These are phyloP conservation scores for Coprinopsis cinerea DNA, from an alignment of 768 basidiomycete species.

Conservation along the genomic window DNA sequence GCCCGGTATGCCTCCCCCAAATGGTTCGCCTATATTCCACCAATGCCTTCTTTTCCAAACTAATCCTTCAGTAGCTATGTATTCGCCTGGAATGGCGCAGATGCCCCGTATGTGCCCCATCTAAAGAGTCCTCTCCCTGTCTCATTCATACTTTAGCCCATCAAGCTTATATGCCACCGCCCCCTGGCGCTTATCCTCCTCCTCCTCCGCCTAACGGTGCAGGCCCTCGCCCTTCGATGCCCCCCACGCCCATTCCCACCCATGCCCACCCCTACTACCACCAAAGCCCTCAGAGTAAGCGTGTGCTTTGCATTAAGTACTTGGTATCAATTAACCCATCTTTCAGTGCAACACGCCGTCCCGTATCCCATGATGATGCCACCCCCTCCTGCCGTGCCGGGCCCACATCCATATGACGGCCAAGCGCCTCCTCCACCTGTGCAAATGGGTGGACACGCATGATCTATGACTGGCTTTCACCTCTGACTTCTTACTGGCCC, in stretches of 20 bases:
- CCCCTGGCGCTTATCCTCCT: slow-evolving; percentile 70
- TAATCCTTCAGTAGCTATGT: slow-evolving; percentile 53
- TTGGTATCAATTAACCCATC: slow-evolving; percentile 2
- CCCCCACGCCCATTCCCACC: slow-evolving; percentile 83
- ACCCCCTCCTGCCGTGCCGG: slow-evolving; percentile 55
- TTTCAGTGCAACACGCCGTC: slow-evolving; percentile 76
- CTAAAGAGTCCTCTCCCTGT: slow-evolving; percentile 3
- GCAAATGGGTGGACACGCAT: slow-evolving; percentile 75
- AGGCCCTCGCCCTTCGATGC: slow-evolving; percentile 81
- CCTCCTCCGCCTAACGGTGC: slow-evolving; percentile 74
- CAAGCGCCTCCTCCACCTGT: slow-evolving; percentile 64
- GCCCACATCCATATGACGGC: slow-evolving; percentile 72
- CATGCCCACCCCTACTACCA: slow-evolving; percentile 84
- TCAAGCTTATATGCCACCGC: slow-evolving; percentile 76
- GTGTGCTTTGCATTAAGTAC: slow-evolving; percentile 22
- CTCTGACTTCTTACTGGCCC: too few relatives aligned
- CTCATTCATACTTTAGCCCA: slow-evolving; percentile 37
- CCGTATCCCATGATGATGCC: slow-evolving; percentile 94
- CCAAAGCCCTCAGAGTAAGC: slow-evolving; percentile 74
- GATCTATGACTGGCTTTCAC: slow-evolving; percentile 17
- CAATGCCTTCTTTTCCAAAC: slow-evolving; percentile 11
- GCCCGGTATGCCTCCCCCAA: slow-evolving; percentile 72
- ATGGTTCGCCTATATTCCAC: slow-evolving; percentile 41
- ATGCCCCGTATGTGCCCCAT: slow-evolving; percentile 68
- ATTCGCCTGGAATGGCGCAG: slow-evolving; percentile 77